phyloP scores from a whole-genome alignment of 257 asterid species.

The Cruciata laevipes region DNA sequence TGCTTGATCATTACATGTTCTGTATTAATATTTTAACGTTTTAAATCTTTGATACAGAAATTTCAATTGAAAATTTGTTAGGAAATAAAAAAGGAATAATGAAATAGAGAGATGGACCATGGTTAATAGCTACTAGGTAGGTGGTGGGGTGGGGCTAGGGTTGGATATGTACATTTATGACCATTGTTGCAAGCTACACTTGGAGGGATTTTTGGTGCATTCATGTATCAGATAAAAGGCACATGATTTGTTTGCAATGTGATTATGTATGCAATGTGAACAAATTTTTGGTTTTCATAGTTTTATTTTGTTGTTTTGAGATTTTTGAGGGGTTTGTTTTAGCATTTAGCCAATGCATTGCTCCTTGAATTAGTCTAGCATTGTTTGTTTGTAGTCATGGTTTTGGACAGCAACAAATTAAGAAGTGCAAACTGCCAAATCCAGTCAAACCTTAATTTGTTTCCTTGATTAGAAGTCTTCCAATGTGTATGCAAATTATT shows the following conservation, averaged over 20 bases:
- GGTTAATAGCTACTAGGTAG: not conserved
- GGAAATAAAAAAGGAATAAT: no score
- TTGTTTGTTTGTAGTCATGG: conserved; percentile 5
- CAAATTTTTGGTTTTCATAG: not conserved
- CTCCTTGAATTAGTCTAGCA: not conserved
- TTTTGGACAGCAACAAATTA: not conserved
- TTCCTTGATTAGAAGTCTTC: not conserved
- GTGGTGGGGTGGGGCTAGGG: conserved; percentile 4
- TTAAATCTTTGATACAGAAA: no score
- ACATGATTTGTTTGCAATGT: conserved; percentile 12
- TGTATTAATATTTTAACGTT: no score
- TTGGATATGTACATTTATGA: conserved; percentile 13
- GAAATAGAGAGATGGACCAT: not conserved
- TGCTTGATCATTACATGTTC: no score
- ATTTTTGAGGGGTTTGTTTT: not conserved
- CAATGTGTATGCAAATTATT: not conserved
- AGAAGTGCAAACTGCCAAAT: not conserved
- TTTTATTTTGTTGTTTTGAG: not conserved
- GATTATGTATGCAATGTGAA: not conserved
- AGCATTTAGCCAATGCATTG: not conserved
- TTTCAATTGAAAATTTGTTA: no score
- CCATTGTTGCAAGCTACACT: conserved; percentile 9
- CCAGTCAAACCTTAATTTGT: not conserved
- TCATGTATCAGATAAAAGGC: conserved; percentile 4
- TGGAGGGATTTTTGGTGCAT: conserved; percentile 13